These are phyloP conservation scores for Alternaria novae-zelandiae DNA, from an alignment of 2,329 filamentous ascomycete species.

Conservation along the genomic window DNA sequence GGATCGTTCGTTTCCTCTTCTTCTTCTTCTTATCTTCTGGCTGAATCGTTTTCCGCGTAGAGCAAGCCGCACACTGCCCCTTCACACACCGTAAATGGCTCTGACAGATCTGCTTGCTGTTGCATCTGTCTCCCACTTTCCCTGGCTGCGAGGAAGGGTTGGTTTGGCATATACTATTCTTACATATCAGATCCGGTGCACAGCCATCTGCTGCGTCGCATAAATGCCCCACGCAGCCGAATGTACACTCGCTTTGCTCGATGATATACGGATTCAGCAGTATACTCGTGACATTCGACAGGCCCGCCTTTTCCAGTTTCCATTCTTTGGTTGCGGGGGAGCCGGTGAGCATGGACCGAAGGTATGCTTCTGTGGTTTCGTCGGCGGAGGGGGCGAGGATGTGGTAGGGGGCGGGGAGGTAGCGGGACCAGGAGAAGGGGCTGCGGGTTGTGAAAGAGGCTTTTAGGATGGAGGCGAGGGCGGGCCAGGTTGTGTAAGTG, in stretches of 20 bases:
- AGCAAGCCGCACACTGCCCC: constrained; percentile 30
- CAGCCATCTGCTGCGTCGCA: constrained; percentile 40
- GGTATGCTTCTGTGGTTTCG: constrained; percentile 1
- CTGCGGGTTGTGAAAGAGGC: constrained; percentile 33
- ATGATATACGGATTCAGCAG: constrained; percentile 41
- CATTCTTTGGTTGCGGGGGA: not conserved
- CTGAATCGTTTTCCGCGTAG: constrained; percentile 22
- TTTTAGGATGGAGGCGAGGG: constrained; percentile 32
- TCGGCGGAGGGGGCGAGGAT: constrained; percentile 10
- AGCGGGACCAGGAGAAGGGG: constrained; percentile 40
- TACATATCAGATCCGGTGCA: constrained; percentile 35
- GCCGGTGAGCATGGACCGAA: constrained; percentile 1
- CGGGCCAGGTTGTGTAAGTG: constrained; percentile 29
- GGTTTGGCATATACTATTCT: constrained; percentile 39
- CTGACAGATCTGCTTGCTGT: constrained; percentile 38
- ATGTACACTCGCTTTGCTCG: constrained; percentile 33
- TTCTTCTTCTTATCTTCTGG: not conserved
- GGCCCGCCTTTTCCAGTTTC: not conserved
- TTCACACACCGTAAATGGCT: constrained; percentile 31
- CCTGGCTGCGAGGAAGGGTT: constrained; percentile 30
- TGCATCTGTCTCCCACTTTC: constrained; percentile 31
- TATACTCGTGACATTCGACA: constrained; percentile 28
- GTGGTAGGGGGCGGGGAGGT: constrained; percentile 14
- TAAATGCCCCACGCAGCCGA: constrained; percentile 41
- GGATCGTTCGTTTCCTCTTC: not conserved